Conservation (phyloP, 2,329 filamentous ascomycete genomes). For the Chaetomiaceae sp. region DNA sequence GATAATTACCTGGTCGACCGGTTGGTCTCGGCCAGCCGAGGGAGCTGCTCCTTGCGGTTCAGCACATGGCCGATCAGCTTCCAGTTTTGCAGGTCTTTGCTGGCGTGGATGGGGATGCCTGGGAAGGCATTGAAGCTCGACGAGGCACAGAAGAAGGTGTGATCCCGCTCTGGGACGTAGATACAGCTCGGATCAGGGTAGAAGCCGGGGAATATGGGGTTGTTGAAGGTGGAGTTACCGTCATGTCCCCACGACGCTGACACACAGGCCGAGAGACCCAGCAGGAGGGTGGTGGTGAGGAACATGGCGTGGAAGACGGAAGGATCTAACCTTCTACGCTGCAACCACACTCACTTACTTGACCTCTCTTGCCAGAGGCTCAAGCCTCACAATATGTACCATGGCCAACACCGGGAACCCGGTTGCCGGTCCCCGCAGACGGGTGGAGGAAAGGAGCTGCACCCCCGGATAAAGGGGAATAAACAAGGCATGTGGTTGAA, state of each 20-base stretch:
- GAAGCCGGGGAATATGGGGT: slow-evolving; percentile 42
- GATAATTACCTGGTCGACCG: slow-evolving; percentile 28
- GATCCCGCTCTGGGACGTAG: slow-evolving; percentile 34
- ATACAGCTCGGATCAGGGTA: slow-evolving; percentile 42
- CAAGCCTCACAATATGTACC: neutral
- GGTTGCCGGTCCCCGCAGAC: slow-evolving; percentile 13
- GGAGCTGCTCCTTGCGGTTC: slow-evolving; percentile 34
- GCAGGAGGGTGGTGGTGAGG: slow-evolving; percentile 1
- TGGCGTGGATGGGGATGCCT: slow-evolving; percentile 42
- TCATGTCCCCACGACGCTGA: slow-evolving; percentile 7
- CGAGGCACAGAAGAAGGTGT: slow-evolving; percentile 41
- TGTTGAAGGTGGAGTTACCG: slow-evolving; percentile 30
- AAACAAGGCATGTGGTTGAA: slow-evolving; percentile 12
- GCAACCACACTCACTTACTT: neutral
- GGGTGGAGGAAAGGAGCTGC: slow-evolving; percentile 6
- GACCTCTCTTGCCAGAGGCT: neutral
- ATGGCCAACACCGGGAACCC: neutral
- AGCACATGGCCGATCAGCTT: slow-evolving; percentile 37
- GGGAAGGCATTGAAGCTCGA: slow-evolving; percentile 43
- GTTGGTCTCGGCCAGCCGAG: slow-evolving; percentile 30
- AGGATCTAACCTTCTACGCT: neutral
- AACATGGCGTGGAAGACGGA: neutral
- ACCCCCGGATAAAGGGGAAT: slow-evolving; percentile 19
- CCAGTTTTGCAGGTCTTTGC: slow-evolving; percentile 41
- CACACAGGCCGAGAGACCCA: slow-evolving; percentile 14